Evolutionary conservation across 768 basidiomycete species (phyloP), one percentile per base, ranked within the genome.

Genomic region (Hirschioporus abietinus): DNA sequence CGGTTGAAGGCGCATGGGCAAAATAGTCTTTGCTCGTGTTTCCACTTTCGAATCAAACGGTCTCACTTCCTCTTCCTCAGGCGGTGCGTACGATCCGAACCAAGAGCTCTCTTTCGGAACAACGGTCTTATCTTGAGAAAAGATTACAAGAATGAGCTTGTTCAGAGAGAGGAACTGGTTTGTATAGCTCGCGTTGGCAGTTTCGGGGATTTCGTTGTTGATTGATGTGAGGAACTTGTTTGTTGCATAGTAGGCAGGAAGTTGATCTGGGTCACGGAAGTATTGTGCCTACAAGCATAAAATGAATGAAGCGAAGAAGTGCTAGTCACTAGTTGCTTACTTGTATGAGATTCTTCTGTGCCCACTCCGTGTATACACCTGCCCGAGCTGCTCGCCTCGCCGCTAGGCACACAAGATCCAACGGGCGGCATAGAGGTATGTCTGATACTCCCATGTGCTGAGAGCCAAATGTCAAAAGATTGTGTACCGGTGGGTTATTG

Each of bases 361-460:
- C 91, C 90, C 91, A 95, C 17, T 83, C 72, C 15, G 80, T 82
- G 72, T 95, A 95, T 15, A 90, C 88, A 10, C 87, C 88, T 20
- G 80, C 76, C 67, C 82, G 86, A 1, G 83, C 83, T 1, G 86
- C 85, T 30, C 84, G 81, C 35, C 88, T 83, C 26, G 89, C 89
- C 35, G 88, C 70, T 69, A 87, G 84, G 75, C 93, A 95, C 26
- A 91, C 67, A 10, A 93, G 70, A 72, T 95, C 93, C 71, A 79
- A 84, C 1, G 86, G 76, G 30, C 78, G 74, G 72, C 93, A 95
- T 0, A 71, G 35, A 0, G 92, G 89, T 20, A 94, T 78, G 72
- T 93, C 91, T 7, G 90, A 87, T 52, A 94, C 81, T 27, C 93
- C 93, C 88, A 93, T 92, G 72, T 94, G 92, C 68, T 92, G 92